Base-by-base conservation (phyloP, 495 filamentous ascomycete species). In the Baudoinia panamericana region DNA sequence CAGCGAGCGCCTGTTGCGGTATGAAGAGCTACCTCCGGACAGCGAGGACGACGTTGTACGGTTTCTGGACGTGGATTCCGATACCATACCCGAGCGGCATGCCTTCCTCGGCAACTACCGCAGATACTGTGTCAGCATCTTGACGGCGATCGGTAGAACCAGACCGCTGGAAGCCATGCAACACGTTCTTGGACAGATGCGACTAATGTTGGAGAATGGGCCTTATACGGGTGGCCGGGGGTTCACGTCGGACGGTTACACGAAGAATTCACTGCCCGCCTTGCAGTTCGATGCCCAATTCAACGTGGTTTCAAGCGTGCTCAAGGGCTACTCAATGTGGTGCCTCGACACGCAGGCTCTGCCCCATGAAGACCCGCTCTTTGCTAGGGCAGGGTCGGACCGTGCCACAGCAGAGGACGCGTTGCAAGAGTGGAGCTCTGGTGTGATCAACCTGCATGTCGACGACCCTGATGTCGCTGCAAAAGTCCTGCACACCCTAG, bases 21-120 rank as follows among this genome's bases (percentile, higher is more conserved):
- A 90, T 64, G 88, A 95, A 55, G 72, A 63, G 49, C 70, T 95
- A 17, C 80, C 84, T 0, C 72, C 82, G 37, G 81, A 92, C 45
- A 80, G 76, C 0, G 73, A 84, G 12, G 75, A 95, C 56, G 72
- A 80, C 6, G 83, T 78, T 11, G 69, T 87, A 21, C 62, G 83
- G 25, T 86, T 93, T 43, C 69, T 99, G 5, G 62, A 82, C 36
- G 85, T 94, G 45, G 90, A 99, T 56, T 83, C 94, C 23, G 92
- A 96, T 57, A 95, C 90, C 0, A 68, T 87, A 22, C 92, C 92
- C 1, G 92, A 99, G 57, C 70, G 82, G 18, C 90, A 99, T 63
- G 83, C 87, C 10, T 99, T 99, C 56, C 70, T 96, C n/a, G 88
- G 90, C 1, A 96, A 96, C 52, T 99, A 95, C 56, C 69, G 87